Base-by-base conservation (phyloP, 2,329 filamentous ascomycete species). In the Ploettnerulaceae sp. region DNA sequence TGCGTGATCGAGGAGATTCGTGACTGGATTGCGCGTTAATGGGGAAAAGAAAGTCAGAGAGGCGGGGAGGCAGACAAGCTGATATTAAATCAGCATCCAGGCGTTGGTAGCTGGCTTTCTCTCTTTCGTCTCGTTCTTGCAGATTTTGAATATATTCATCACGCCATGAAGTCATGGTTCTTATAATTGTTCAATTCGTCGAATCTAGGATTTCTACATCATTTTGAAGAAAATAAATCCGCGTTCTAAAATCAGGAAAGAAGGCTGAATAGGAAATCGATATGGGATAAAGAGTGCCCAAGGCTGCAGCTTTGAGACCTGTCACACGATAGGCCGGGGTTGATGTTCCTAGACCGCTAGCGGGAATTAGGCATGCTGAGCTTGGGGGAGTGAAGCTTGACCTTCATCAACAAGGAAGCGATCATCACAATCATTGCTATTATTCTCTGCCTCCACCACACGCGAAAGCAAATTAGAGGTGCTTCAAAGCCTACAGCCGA, bases 121-220 rank as follows among this genome's bases (percentile, higher is more conserved):
- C 84, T 53, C 80, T 76, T 61, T 81, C 76, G 59, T 88, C 86
- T 54, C 81, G 74, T 59, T 84, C 82, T 57, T 81, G 76, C 55
- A 97, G 74, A 55, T 84, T 84, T 52, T 79, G 73, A 52, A 87
- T 73, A 66, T 95, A 96, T 61, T 94, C 86, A 56, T 86, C 81
- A 61, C 83, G 78, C 86, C 90, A 94, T 21, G 61, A 57, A 55
- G 57, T 41, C 60, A 61, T 62, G 17, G 20, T 24, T 48, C 42
- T 35, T 53, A 20, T 45, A 33, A 34, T 40, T 40, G 15, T 28
- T 15, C 25, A 29, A n/a, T 15, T n/a, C 8, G 6, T n/a, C 6
- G 7, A n/a, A 7, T 9, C 11, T 8, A 8, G 3, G 4, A 26
- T 7, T 4, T 11, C 37, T 40, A 21, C 37, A 40, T 40, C 11